A percentile compares a stretch with the other conserved stretches of the same genome.
Evolutionary conservation across 352 stramenopile genomes (phyloP).

Genomic region (Blastocystis sp.): DNA sequence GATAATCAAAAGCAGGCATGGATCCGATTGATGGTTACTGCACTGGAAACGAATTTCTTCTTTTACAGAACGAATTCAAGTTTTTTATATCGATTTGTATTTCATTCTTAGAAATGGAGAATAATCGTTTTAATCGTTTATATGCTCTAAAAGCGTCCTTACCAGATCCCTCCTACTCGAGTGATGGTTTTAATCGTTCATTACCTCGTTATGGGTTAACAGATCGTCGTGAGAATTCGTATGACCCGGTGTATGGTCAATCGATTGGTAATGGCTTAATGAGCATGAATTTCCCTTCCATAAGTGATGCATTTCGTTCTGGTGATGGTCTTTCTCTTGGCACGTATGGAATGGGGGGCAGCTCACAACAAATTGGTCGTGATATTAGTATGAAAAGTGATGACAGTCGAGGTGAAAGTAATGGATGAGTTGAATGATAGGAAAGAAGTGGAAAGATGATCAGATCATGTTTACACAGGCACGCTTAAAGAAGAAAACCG

Average conservation of each 20-base stretch:
- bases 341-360: background rate
- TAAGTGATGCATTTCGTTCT: background rate
- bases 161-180: background rate
- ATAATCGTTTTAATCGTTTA: conserved; percentile 1
- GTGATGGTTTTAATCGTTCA: too few species aligned
- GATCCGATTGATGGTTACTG: background rate
- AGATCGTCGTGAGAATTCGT: background rate
- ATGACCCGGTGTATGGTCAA: background rate
- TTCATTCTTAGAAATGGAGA: background rate
- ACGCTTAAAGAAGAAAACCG: background rate
- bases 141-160: background rate
- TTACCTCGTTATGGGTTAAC: background rate
- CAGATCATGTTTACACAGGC: background rate
- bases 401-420: background rate
- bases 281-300: conserved; percentile 34
- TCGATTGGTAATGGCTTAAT: background rate
- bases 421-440: background rate
- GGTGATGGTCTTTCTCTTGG: background rate
- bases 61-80: background rate
- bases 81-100: background rate
- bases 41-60: conserved; percentile 53
- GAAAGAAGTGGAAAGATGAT: background rate
- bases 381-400: background rate
- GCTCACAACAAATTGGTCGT: background rate
- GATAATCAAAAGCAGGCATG: conserved; percentile 2